These are phyloP conservation scores for Gyromitra esculenta DNA, from an alignment of 2,329 filamentous ascomycete genomes.

Conservation along the genomic window DNA sequence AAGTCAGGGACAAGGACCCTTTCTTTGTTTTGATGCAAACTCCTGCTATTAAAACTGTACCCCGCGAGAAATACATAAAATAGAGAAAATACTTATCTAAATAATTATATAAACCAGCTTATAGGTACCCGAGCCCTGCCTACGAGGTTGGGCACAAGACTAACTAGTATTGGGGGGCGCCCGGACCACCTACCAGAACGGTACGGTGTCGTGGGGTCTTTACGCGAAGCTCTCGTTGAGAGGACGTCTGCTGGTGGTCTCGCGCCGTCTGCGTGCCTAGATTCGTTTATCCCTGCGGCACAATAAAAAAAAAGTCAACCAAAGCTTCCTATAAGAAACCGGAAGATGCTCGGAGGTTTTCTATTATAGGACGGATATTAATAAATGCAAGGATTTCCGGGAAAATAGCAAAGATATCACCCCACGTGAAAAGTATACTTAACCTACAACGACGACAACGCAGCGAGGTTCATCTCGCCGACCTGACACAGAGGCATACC, in stretches of 20 bases:
- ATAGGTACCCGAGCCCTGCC: too few species aligned
- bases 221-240: too few species aligned
- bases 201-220: too few species aligned
- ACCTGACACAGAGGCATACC: background rate
- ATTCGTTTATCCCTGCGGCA: background rate
- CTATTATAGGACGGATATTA: background rate
- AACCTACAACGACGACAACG: background rate
- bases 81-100: too few species aligned
- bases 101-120: too few species aligned
- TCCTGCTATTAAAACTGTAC: too few species aligned
- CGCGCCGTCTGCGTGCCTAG: background rate
- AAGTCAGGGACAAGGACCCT: too few species aligned
- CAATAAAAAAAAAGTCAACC: background rate
- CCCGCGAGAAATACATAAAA: too few species aligned
- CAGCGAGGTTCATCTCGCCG: background rate
- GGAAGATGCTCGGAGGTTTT: background rate
- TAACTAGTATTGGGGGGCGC: too few species aligned
- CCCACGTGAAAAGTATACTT: constrained; percentile 7
- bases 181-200: too few species aligned
- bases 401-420: background rate
- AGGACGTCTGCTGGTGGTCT: background rate
- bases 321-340: background rate
- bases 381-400: background rate
- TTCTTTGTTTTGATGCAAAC: too few species aligned
- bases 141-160: too few species aligned